Conservation (phyloP, 2,329 filamentous ascomycete genomes). For the Trichoderma sp. region DNA sequence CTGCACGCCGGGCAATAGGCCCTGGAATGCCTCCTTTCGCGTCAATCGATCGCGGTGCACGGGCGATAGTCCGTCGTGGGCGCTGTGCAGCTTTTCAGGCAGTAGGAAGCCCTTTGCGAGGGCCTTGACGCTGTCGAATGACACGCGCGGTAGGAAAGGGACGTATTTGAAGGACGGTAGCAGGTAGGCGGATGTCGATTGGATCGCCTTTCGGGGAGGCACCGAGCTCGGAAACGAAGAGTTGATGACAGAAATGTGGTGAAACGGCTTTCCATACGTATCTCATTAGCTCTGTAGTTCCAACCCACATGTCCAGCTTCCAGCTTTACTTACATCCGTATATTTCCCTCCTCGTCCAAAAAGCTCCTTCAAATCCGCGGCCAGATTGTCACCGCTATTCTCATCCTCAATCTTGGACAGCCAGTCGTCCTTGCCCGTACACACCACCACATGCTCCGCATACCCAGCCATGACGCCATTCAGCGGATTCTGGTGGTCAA, state of each 20-base stretch:
- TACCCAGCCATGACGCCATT: constrained; percentile 80
- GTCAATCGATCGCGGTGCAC: constrained; percentile 58
- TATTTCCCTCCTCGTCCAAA: constrained; percentile 68
- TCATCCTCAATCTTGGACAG: constrained; percentile 83
- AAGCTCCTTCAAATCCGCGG: constrained; percentile 71
- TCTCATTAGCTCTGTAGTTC: not conserved
- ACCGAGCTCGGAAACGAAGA: constrained; percentile 69
- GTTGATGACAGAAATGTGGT: constrained; percentile 77
- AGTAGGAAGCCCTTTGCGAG: constrained; percentile 69
- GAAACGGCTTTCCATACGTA: constrained; percentile 68
- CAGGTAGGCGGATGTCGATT: constrained; percentile 70
- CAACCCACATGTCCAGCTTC: not conserved
- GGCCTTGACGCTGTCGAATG: constrained; percentile 58
- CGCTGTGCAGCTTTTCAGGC: constrained; percentile 63
- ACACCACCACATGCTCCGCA: constrained; percentile 80
- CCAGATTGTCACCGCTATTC: constrained; percentile 66
- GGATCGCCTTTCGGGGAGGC: constrained; percentile 49
- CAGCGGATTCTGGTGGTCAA: constrained; percentile 71
- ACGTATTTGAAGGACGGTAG: constrained; percentile 85
- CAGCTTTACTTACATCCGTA: constrained; percentile 61
- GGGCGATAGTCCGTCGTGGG: constrained; percentile 62
- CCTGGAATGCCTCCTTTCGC: constrained; percentile 57
- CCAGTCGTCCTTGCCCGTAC: constrained; percentile 82
- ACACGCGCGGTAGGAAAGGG: constrained; percentile 67
- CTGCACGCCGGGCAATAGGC: constrained; percentile 58